Evolutionary conservation across 164 flowering plant species (phyloP).

Genomic region (Tetrastigma voinierianum): DNA sequence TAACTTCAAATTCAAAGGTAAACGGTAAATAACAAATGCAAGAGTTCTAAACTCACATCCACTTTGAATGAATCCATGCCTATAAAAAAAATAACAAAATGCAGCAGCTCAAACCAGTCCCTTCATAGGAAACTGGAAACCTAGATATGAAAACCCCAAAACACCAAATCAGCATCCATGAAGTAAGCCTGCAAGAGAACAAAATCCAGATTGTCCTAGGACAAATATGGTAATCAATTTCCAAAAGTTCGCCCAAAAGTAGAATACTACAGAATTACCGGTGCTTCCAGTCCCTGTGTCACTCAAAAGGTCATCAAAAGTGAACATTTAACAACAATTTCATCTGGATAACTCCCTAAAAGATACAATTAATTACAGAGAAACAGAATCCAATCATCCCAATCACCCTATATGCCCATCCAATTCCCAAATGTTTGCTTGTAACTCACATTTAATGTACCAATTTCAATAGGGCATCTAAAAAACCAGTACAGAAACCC

Average conservation of each 20-base stretch:
- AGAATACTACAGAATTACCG: no score
- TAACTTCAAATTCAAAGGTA: no score
- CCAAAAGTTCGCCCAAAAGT: neutral
- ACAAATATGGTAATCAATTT: neutral
- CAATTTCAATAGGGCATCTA: neutral
- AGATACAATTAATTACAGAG: neutral
- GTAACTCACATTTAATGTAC: neutral
- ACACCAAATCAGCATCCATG: no score
- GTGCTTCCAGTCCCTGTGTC: no score
- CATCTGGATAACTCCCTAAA: slow-evolving; percentile 8
- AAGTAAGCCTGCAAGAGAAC: neutral
- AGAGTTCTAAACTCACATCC: no score
- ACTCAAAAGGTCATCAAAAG: no score
- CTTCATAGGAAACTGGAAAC: no score
- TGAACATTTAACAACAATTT: neutral
- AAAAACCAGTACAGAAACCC: neutral
- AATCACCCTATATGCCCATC: neutral
- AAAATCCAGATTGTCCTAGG: neutral
- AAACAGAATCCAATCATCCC: neutral
- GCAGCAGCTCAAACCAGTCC: no score
- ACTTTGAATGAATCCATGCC: no score
- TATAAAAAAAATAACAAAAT: no score
- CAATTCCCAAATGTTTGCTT: neutral
- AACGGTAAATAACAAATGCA: no score
- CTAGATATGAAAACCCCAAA: no score